These are phyloP conservation scores for Volvox reticuliferus DNA, from an alignment of 139 green algal genomes.

Conservation along the genomic window DNA sequence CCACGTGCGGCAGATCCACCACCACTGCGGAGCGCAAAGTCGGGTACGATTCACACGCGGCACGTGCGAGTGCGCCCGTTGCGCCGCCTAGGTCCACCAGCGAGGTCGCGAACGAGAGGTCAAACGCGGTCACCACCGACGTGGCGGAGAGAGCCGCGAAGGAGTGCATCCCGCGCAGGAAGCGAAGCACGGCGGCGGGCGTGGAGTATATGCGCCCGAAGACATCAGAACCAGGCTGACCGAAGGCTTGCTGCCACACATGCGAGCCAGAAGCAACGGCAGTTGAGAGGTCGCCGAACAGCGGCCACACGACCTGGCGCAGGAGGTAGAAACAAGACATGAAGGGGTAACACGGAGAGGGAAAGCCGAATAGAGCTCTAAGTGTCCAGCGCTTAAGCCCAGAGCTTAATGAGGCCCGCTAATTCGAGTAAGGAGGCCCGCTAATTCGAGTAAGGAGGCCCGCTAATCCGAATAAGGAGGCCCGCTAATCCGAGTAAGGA, in stretches of 20 bases:
- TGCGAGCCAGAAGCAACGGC: conserved; percentile 41
- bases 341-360: too few relatives aligned
- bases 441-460: too few relatives aligned
- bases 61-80: conserved; percentile 52
- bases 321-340: too few relatives aligned
- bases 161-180: conserved; percentile 64
- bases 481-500: too few relatives aligned
- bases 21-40: conserved; percentile 37
- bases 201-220: conserved; percentile 55
- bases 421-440: too few relatives aligned
- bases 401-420: too few relatives aligned
- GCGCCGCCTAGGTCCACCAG: conserved; percentile 57
- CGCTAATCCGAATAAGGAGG: too few relatives aligned
- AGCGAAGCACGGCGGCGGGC: conserved; percentile 42
- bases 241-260: conserved; percentile 49
- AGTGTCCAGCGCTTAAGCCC: too few relatives aligned
- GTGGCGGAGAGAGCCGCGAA: conserved; percentile 43
- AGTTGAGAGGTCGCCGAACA: conserved; percentile 49
- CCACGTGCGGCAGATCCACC: conserved; percentile 56
- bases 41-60: conserved; percentile 42
- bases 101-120: conserved; percentile 39
- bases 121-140: conserved; percentile 54
- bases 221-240: conserved; percentile 38
- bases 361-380: too few relatives aligned
- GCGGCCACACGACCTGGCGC: conserved; percentile 28